Evolutionary conservation across 805 yeast species (phyloP), one percentile per base, ranked within the genome.

Genomic region (Metahyphopichia silvanorum): DNA sequence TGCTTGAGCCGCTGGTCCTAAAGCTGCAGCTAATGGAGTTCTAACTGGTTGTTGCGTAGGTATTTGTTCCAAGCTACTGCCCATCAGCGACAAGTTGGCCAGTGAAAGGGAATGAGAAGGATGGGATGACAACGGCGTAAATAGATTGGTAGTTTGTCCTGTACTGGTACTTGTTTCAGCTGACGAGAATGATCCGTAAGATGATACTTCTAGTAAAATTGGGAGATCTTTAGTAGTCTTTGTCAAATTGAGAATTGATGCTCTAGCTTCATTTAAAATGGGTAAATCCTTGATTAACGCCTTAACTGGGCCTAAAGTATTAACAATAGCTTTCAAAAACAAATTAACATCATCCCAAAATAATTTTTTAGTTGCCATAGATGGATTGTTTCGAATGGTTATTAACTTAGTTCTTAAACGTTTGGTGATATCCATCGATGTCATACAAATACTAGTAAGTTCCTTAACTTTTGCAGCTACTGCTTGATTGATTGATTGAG

Each of bases 161-260:
- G 36, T 26, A 3, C 36, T 21, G 8, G 13, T 25, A 16, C 23
- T 30, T 5, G 46, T 15, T 7, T 57, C 64, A 24, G 26, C 8
- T 15, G 46, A 44, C 1, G 62, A 43, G 44, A 60, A 51, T 8
- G 55, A 37, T 33, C 57, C 59, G 33, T 60, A 60, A 1, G 64
- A 51, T 1, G 65, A 57, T 4, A 60, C 60, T 52, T 89, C 96
- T 26, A 89, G 61, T 45, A 86, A 69, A n/a, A 86, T 79, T 0
- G 97, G 88, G 11, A 91, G 83, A 50, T 91, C 98, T 49, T 91
- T 91, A 4, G 96, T 86, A 3, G 89, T 84, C 43, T 86, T 79
- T 0, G 97, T 89, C 37, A 91, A 65, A 22, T 79, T 76, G 0
- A 95, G 86, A 59, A 91, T 73, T 5, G 85, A 77, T 6, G 89